phyloP scores from a whole-genome alignment of 2,329 filamentous ascomycete species.

The Fusarium cicatricum region DNA sequence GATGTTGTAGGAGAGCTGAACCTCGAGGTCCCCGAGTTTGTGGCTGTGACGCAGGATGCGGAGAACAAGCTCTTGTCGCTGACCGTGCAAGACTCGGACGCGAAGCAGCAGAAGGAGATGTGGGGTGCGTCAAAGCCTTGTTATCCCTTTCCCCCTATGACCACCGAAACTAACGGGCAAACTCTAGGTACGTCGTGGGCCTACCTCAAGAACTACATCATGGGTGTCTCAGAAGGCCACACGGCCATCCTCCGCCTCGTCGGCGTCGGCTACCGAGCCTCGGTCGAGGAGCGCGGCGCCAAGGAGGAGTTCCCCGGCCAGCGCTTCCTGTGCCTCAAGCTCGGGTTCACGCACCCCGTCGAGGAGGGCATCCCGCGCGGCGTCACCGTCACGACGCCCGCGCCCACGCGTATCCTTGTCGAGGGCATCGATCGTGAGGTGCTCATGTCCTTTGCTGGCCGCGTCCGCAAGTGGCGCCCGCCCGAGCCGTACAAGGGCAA shows the following conservation, averaged over 20 bases:
- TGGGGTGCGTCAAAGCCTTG: slow-evolving; percentile 72
- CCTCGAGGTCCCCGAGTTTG: slow-evolving; percentile 80
- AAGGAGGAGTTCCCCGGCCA: slow-evolving; percentile 83
- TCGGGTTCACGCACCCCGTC: slow-evolving; percentile 95
- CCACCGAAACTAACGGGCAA: neutral
- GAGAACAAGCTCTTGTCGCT: slow-evolving; percentile 71
- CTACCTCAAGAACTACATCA: slow-evolving; percentile 88
- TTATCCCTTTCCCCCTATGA: neutral
- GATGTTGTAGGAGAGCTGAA: slow-evolving; percentile 70
- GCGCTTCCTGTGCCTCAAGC: slow-evolving; percentile 90
- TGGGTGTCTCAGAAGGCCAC: slow-evolving; percentile 96
- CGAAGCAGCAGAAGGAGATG: slow-evolving; percentile 87
- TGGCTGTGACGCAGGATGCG: slow-evolving; percentile 74
- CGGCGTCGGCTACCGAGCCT: slow-evolving; percentile 94
- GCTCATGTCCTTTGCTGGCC: slow-evolving; percentile 90
- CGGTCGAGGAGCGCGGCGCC: slow-evolving; percentile 77
- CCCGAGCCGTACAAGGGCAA: slow-evolving; percentile 99
- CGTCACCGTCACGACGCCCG: slow-evolving; percentile 85
- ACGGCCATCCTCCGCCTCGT: slow-evolving; percentile 91
- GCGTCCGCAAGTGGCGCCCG: slow-evolving; percentile 85
- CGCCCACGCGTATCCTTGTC: slow-evolving; percentile 89
- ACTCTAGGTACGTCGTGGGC: slow-evolving; percentile 82
- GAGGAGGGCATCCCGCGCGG: slow-evolving; percentile 85
- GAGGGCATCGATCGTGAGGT: slow-evolving; percentile 88
- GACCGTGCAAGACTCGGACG: slow-evolving; percentile 71